These are phyloP conservation scores for Spathaspora sp. DNA, from an alignment of 805 yeast genomes.

Conservation along the genomic window DNA sequence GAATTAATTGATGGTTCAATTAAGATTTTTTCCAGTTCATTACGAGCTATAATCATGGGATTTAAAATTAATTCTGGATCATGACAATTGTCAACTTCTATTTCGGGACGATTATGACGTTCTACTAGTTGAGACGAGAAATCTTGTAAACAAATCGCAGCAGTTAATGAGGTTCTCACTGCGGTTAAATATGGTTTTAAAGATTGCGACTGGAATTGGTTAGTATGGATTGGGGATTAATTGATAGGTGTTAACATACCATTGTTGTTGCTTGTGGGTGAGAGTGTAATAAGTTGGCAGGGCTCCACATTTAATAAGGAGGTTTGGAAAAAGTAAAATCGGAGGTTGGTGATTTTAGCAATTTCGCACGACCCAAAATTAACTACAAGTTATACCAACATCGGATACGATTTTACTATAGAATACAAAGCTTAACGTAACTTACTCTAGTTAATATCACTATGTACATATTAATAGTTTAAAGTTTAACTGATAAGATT, in stretches of 20 bases:
- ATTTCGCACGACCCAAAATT: conserved; percentile 4
- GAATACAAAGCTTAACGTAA: background rate
- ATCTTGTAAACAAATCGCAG: conserved; percentile 88
- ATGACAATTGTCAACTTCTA: conserved; percentile 70
- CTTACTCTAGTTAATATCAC: background rate
- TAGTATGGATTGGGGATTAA: conserved; percentile 1
- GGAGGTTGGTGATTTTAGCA: background rate
- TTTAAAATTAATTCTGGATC: conserved; percentile 82
- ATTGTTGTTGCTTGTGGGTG: background rate
- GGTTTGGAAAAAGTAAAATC: background rate
- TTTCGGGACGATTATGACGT: conserved; percentile 96
- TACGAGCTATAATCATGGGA: conserved; percentile 87
- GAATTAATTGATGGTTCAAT: conserved; percentile 95
- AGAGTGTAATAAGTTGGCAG: no score
- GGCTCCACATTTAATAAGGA: background rate
- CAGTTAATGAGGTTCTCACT: conserved; percentile 88
- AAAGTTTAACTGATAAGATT: no score
- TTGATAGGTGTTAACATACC: background rate
- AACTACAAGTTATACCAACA: background rate
- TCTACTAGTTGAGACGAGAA: conserved; percentile 94
- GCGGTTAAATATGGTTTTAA: conserved; percentile 92
- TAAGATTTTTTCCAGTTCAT: conserved; percentile 86
- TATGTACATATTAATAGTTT: no score
- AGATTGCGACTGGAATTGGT: conserved; percentile 75
- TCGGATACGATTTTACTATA: no score